Evolutionary conservation across 2,329 filamentous ascomycete species (phyloP).

Genomic region (Fusarium transvaalense): DNA sequence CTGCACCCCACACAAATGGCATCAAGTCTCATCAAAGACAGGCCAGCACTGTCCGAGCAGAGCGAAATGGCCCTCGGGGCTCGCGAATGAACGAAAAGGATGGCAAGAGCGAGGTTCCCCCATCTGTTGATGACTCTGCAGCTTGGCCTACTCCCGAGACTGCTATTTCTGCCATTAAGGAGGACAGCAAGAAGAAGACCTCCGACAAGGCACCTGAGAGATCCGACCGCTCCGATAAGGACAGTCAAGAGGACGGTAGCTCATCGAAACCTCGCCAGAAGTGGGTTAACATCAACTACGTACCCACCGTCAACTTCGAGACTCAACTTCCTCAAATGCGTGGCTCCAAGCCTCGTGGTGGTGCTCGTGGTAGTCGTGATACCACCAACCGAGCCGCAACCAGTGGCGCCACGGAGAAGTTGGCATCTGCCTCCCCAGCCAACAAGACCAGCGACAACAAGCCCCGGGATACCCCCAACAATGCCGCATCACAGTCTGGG

Average conservation of each 20-base stretch:
- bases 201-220: constrained; percentile 73
- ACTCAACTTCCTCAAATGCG: constrained; percentile 76
- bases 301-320: constrained; percentile 86
- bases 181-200: constrained; percentile 77
- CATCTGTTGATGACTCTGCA: constrained; percentile 79
- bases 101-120: constrained; percentile 57
- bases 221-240: constrained; percentile 71
- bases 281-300: constrained; percentile 87
- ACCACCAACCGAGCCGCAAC: constrained; percentile 55
- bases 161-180: constrained; percentile 70
- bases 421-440: constrained; percentile 45
- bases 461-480: constrained; percentile 56
- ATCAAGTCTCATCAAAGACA: constrained; percentile 59
- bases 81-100: constrained; percentile 61
- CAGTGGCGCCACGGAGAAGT: constrained; percentile 56
- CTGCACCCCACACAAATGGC: constrained; percentile 51
- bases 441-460: constrained; percentile 53
- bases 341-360: constrained; percentile 64
- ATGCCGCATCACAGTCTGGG: constrained; percentile 54
- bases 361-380: constrained; percentile 57
- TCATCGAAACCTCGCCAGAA: constrained; percentile 69
- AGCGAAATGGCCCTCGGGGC: constrained; percentile 62
- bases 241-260: constrained; percentile 65
- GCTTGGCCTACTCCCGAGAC: constrained; percentile 94
- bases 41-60: constrained; percentile 56